Evolutionary conservation across 768 basidiomycete species (phyloP).

Genomic region (Phylloporus rhodoxanthus): DNA sequence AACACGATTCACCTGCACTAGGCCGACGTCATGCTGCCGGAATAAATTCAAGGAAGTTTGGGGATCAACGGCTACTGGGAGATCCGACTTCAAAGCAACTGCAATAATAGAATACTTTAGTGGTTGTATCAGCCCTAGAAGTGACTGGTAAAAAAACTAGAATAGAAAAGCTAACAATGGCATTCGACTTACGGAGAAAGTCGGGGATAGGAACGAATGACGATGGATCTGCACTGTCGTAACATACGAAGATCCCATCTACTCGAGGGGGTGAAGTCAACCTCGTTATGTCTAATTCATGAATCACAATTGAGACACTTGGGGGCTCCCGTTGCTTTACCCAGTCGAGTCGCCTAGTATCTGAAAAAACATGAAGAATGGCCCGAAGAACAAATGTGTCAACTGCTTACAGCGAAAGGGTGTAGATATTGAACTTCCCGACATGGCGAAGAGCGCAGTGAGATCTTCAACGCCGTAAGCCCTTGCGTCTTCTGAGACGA

Average conservation of each 20-base stretch:
- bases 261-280: conserved; percentile 53
- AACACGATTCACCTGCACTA: conserved; percentile 65
- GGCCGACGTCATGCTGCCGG: conserved; percentile 61
- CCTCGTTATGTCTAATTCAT: conserved; percentile 53
- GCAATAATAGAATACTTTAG: conserved; percentile 63
- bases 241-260: conserved; percentile 82
- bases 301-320: conserved; percentile 44
- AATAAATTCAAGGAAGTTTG: conserved; percentile 45
- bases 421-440: conserved; percentile 30
- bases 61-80: conserved; percentile 54
- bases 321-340: conserved; percentile 38
- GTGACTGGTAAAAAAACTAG: conserved; percentile 8
- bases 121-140: conserved; percentile 51
- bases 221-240: conserved; percentile 58
- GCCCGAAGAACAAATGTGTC: background rate
- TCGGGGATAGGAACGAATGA: conserved; percentile 65
- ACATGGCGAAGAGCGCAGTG: conserved; percentile 26
- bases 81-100: conserved; percentile 83
- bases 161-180: conserved; percentile 1
- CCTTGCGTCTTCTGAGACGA: conserved; percentile 73
- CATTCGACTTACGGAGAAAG: conserved; percentile 57
- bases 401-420: conserved; percentile 38
- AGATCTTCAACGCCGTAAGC: conserved; percentile 49
- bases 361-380: conserved; percentile 27
- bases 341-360: conserved; percentile 28